phyloP scores from a whole-genome alignment of 2,329 filamentous ascomycete species.

The Sporothrix mexicana region DNA sequence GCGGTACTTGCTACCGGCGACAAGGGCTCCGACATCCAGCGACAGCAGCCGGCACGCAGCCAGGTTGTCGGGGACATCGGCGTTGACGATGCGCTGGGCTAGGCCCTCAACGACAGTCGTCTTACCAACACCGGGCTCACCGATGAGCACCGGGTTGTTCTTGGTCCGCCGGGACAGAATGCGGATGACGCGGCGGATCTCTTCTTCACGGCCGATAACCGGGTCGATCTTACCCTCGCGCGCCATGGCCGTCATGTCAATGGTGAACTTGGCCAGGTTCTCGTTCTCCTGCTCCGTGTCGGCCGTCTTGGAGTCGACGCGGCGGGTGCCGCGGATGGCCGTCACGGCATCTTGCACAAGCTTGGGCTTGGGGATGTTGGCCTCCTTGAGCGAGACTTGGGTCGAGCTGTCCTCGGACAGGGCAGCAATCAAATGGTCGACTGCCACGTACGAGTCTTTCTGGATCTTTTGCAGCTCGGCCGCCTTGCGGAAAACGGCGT shows the following conservation, averaged over 20 bases:
- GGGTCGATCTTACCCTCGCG: conserved; percentile 97
- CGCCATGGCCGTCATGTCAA: conserved; percentile 97
- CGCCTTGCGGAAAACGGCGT: conserved; percentile 80
- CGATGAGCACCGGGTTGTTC: conserved; percentile 98
- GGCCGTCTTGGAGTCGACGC: conserved; percentile 94
- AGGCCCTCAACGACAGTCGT: conserved; percentile 97
- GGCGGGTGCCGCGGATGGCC: conserved; percentile 87
- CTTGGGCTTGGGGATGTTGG: conserved; percentile 90
- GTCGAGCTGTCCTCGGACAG: conserved; percentile 80
- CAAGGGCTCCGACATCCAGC: conserved; percentile 90
- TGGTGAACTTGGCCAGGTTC: conserved; percentile 96
- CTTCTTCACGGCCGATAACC: conserved; percentile 94
- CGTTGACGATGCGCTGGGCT: conserved; percentile 93
- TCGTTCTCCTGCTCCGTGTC: conserved; percentile 93
- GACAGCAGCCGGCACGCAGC: conserved; percentile 93
- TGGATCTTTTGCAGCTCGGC: conserved; percentile 95
- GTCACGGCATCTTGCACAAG: conserved; percentile 89
- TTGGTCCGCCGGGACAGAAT: conserved; percentile 94
- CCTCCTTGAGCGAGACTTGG: conserved; percentile 76
- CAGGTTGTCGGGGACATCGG: conserved; percentile 93
- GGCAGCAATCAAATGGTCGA: conserved; percentile 90
- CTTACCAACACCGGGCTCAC: conserved; percentile 97
- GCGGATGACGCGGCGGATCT: conserved; percentile 88
- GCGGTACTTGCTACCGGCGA: conserved; percentile 97
- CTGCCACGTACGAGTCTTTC: conserved; percentile 91